These are phyloP conservation scores for Fusarium redolens DNA, from an alignment of 2,329 filamentous ascomycete genomes.

Conservation along the genomic window DNA sequence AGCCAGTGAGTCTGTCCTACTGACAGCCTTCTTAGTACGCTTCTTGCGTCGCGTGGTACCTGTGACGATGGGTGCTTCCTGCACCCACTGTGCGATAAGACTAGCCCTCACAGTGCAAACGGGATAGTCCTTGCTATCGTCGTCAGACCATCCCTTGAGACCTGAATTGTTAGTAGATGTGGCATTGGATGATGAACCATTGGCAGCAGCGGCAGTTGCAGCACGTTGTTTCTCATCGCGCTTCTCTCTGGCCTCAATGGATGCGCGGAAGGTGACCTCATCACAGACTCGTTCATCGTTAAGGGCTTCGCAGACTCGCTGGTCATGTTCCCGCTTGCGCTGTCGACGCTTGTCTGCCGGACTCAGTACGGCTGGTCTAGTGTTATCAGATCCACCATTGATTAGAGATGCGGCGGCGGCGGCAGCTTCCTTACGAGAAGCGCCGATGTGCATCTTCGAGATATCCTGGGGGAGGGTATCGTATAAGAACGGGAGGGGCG, in stretches of 20 bases:
- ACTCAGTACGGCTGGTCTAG: slow-evolving; percentile 40
- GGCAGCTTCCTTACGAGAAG: slow-evolving; percentile 12
- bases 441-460: not conserved
- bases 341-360: slow-evolving; percentile 66
- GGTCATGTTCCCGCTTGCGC: slow-evolving; percentile 70
- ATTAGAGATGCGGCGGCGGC: slow-evolving; percentile 41
- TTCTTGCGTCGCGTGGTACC: slow-evolving; percentile 55
- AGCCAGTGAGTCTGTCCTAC: slow-evolving; percentile 12
- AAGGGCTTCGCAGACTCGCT: slow-evolving; percentile 74
- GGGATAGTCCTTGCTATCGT: slow-evolving; percentile 75
- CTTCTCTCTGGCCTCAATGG: slow-evolving; percentile 70
- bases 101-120: slow-evolving; percentile 77
- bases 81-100: slow-evolving; percentile 76
- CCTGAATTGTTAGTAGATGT: slow-evolving; percentile 5
- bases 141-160: slow-evolving; percentile 69
- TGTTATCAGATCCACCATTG: slow-evolving; percentile 36
- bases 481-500: slow-evolving; percentile 59
- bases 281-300: slow-evolving; percentile 76
- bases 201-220: not conserved
- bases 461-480: not conserved
- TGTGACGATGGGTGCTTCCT: slow-evolving; percentile 62
- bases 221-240: slow-evolving; percentile 60
- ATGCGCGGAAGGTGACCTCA: slow-evolving; percentile 72
- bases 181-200: not conserved
- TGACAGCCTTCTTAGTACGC: slow-evolving; percentile 42